These are phyloP conservation scores for Apiotrichum domesticum DNA, from an alignment of 1,284 basidiomycete species.

Conservation along the genomic window DNA sequence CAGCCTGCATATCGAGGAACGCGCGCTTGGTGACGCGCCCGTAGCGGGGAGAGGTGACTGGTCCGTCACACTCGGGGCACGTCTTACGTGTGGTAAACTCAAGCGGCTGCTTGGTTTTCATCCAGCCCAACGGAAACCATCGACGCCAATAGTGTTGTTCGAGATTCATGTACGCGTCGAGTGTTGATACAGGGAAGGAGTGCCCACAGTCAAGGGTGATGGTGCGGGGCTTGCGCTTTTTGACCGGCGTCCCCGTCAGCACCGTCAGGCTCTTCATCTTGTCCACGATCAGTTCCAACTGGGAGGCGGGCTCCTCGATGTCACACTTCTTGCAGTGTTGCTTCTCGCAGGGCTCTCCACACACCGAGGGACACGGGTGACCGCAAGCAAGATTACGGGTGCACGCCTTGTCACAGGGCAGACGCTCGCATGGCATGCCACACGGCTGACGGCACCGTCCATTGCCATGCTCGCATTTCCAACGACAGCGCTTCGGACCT, in stretches of 20 bases:
- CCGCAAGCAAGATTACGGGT: conserved; percentile 53
- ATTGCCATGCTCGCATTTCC: conserved; percentile 53
- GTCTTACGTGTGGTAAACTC: conserved; percentile 9
- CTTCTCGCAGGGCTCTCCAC: conserved; percentile 58
- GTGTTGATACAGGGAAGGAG: conserved; percentile 63
- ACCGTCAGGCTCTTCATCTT: too few relatives aligned
- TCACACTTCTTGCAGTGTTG: conserved; percentile 57
- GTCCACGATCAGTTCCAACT: too few relatives aligned
- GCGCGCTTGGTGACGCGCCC: conserved; percentile 59
- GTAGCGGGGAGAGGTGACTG: conserved; percentile 55
- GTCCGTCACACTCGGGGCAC: conserved; percentile 56
- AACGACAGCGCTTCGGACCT: conserved; percentile 27
- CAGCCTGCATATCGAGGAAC: conserved; percentile 58
- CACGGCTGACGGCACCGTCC: conserved; percentile 59
- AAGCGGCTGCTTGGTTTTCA: conserved; percentile 51
- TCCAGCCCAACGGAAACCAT: conserved; percentile 19
- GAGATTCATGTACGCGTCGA: conserved; percentile 59
- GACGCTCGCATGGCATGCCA: conserved; percentile 62
- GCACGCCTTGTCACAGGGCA: conserved; percentile 62
- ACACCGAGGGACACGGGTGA: conserved; percentile 62
- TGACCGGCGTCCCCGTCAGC: too few relatives aligned
- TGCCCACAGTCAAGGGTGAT: conserved; percentile 63
- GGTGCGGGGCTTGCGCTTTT: too few relatives aligned
- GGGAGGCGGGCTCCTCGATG: too few relatives aligned
- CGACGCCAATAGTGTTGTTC: conserved; percentile 51